Evolutionary conservation across 2,329 filamentous ascomycete species (phyloP), one percentile per base, ranked within the genome.

Genomic region (Xylaria sp.): DNA sequence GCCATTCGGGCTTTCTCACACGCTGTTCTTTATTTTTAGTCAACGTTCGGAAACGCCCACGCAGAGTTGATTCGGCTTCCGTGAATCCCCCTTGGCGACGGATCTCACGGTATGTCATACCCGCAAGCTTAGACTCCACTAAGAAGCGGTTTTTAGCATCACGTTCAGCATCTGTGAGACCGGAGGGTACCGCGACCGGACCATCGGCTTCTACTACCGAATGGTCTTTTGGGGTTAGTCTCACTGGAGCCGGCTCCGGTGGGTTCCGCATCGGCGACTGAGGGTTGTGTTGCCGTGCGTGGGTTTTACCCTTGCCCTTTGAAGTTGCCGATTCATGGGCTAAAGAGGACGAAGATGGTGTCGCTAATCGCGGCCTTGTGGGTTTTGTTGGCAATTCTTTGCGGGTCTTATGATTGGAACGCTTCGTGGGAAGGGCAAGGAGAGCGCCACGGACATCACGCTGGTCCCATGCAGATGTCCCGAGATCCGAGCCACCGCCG

Each of bases 41-140:
- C 73, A 93, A 78, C 2, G 85, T 88, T 4, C 92, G 83, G 72
- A 86, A 89, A 0, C 91, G 85, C 0, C 92, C 92, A 14, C 92
- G 85, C 45, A 94, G 82, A 0, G 92, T 94, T 11, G 90, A 92
- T 79, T 93, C 91, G 1, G 90, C 89, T 73, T 92, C 89, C 0
- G 76, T 79, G 70, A 90, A 90, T 1, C 82, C 79, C 14, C 89
- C 87, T 19, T 80, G 74, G 6, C 76, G 73, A 45, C 85, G 85
- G 73, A 93, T 93, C 67, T 91, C 84, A 62, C 84, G 86, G 79
- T 93, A 93, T 0, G 89, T 88, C 80, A 87, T 81, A 2, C 90
- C 90, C 1, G 81, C 77, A 7, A 78, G 74, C 76, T 88, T 89
- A 27, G 83, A 81, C n/a, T 82, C 75, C 17, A 91, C 77, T 0